Percentiles rank a stretch among this genome's conserved stretches.
phyloP scores from a whole-genome alignment of 2,329 filamentous ascomycete species.

The Curvularia sp. region DNA sequence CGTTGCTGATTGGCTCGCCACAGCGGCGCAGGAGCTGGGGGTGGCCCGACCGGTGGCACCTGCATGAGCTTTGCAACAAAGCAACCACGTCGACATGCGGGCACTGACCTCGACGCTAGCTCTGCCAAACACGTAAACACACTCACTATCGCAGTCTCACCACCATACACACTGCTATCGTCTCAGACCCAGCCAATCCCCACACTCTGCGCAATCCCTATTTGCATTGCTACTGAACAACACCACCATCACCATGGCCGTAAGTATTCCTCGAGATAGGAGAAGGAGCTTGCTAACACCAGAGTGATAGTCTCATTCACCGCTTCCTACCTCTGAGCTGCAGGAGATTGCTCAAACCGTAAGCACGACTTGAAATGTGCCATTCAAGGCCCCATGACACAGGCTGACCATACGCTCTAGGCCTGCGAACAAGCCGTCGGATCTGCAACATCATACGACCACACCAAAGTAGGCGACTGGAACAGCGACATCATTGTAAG shows the following conservation, averaged over 20 bases:
- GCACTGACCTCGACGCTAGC: conserved; percentile 11
- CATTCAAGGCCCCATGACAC: not conserved
- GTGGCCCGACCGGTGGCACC: conserved; percentile 2
- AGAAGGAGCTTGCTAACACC: conserved; percentile 4
- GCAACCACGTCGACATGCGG: conserved; percentile 8
- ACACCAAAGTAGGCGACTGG: conserved; percentile 84
- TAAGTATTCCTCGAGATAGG: conserved; percentile 19
- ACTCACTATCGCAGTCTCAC: conserved; percentile 1
- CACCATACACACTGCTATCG: not conserved
- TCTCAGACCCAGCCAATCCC: conserved; percentile 15
- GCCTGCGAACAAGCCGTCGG: conserved; percentile 83
- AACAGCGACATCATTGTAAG: conserved; percentile 91
- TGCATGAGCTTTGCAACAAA: conserved; percentile 12
- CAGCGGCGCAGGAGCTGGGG: not conserved
- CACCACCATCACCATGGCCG: conserved; percentile 35
- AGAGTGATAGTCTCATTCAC: conserved; percentile 28
- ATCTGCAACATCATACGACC: conserved; percentile 81
- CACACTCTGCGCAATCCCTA: conserved; percentile 1
- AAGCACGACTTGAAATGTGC: conserved; percentile 8
- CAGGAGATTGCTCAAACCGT: conserved; percentile 42
- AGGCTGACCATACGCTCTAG: conserved; percentile 55
- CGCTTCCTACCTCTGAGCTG: conserved; percentile 45
- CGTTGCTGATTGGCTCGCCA: conserved; percentile 1
- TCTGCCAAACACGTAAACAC: conserved; percentile 15
- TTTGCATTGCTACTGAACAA: conserved; percentile 24